A percentile compares a stretch with the other conserved stretches of the same genome.
phyloP scores from a whole-genome alignment of 2,329 filamentous ascomycete genomes.

The Microsporum canis region DNA sequence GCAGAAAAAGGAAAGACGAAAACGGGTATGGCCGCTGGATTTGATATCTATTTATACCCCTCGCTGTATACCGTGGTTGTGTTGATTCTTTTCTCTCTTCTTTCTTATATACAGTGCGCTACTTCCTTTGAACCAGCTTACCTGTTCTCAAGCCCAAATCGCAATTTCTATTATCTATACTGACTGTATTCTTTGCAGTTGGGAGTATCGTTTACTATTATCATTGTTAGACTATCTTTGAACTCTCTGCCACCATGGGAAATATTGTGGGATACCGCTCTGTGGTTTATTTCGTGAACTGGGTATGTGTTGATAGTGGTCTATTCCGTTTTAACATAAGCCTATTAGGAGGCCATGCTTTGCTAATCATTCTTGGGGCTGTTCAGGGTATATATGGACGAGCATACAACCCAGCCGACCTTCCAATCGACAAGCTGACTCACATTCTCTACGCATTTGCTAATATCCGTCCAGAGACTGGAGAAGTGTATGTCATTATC shows the following conservation, averaged over 20 bases:
- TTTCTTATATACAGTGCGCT: neutral
- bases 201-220: neutral
- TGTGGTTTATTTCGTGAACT: conserved; percentile 37
- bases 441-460: conserved; percentile 84
- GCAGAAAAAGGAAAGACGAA: neutral
- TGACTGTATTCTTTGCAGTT: neutral
- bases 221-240: neutral
- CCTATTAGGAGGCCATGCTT: neutral
- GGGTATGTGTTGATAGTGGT: conserved; percentile 23
- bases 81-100: neutral
- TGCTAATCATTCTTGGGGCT: neutral
- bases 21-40: neutral
- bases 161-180: neutral
- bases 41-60: neutral
- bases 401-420: conserved; percentile 68
- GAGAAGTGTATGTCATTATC: conserved; percentile 56
- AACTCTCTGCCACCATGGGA: neutral
- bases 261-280: conserved; percentile 16
- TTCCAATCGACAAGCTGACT: conserved; percentile 69
- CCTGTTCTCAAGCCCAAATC: neutral
- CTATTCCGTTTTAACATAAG: neutral
- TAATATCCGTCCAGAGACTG: conserved; percentile 65
- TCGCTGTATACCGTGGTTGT: neutral
- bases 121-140: neutral
- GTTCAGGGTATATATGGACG: conserved; percentile 66